These are phyloP conservation scores for Quercus rubra DNA, from an alignment of 306 rosid species.

Conservation along the genomic window DNA sequence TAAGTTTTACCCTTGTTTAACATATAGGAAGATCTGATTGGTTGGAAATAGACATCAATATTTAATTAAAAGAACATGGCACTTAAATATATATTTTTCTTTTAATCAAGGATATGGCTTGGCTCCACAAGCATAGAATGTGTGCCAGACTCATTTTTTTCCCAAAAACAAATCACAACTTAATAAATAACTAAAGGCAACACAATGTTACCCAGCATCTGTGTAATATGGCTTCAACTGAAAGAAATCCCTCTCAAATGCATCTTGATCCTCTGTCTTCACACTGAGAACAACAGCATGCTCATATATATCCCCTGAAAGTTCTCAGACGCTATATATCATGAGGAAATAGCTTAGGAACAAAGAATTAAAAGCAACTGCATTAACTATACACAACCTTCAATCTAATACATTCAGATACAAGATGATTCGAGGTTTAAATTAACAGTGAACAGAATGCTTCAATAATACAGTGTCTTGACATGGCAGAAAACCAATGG, in stretches of 20 bases:
- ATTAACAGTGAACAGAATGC: background rate
- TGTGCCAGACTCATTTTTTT: slow-evolving; percentile 7
- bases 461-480: background rate
- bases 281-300: slow-evolving; percentile 92
- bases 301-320: slow-evolving; percentile 93
- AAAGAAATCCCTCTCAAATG: slow-evolving; percentile 93
- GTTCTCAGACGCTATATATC: slow-evolving; percentile 16
- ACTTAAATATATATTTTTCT: background rate
- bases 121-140: background rate
- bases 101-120: slow-evolving; percentile 1
- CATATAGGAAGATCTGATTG: background rate
- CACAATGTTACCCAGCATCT: slow-evolving; percentile 70
- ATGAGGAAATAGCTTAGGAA: background rate
- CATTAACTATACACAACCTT: background rate
- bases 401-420: slow-evolving; percentile 5
- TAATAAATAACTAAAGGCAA: background rate
- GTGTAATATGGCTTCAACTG: slow-evolving; percentile 93
- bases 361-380: background rate
- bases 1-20: too few species aligned
- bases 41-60: background rate
- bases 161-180: background rate
- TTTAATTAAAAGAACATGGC: background rate
- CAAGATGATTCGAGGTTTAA: background rate
- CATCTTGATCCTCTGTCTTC: slow-evolving; percentile 88
- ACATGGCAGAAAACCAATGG: background rate